Base-by-base conservation (phyloP, 2,329 filamentous ascomycete genomes). In the Sordariomycetes sp. region DNA sequence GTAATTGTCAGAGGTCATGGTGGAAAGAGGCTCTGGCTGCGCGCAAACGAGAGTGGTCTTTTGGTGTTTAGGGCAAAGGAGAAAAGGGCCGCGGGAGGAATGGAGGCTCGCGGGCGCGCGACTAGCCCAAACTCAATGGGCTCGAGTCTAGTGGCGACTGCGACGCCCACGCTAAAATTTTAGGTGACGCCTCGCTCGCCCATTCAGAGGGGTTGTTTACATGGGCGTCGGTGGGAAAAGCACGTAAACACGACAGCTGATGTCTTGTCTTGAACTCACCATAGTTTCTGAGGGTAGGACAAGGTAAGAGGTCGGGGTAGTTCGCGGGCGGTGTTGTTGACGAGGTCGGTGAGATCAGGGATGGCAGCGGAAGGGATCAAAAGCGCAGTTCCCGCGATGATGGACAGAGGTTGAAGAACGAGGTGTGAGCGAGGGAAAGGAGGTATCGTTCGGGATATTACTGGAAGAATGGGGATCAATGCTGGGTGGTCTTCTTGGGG, bases 1-100 rank as follows among this genome's bases (percentile, higher is more conserved):
- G 66, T 71, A 76, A 61, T 76, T 69, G 70, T 80, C 80, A 80
- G 79, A 76, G 67, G 74, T 65, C 76, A 79, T 80, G 62, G 57
- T 69, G 59, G 64, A 58, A 40, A 48, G 16, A 22, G 20, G 5
- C 20, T 14, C n/a, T n/a, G 20, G n/a, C 20, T 62, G 40, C n/a
- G 40, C 40, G 6, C 51, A 40, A 43, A 14, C 18, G 16, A 50
- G n/a, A 22, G 24, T 50, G 40, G 54, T 35, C 35, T 55, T 57
- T 55, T 28, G 54, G 59, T 46, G 43, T 55, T 16, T 20, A 7
- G 35, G 20, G 46, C 12, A 16, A 22, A 48, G 8, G 20, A n/a
- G 46, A 12, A 20, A 20, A 22, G 22, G 46, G 46, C n/a, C 46
- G 20, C 46, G 22, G 12, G 46, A 20, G 46, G 11, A 20, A 50